Base-by-base conservation (phyloP, 2,329 filamentous ascomycete genomes). In the Lasiodiplodia sp. region DNA sequence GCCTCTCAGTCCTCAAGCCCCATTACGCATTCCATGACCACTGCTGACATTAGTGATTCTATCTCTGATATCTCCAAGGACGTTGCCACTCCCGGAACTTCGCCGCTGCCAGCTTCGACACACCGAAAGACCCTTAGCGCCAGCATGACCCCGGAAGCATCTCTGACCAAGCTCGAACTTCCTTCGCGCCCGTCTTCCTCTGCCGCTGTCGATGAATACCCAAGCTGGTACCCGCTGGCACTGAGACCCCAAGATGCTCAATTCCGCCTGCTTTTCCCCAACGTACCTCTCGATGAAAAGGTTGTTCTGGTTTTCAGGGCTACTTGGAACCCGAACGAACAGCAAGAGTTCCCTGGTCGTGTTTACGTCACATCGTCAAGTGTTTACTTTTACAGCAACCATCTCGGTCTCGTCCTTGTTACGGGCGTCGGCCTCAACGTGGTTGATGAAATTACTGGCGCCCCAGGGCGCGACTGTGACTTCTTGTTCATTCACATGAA, bases 341-440 rank as follows among this genome's bases (percentile, higher is more conserved):
- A 89, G 72, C 90, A 92, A 78, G 90, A 92, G 70, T 93, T 98
- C 69, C 90, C 91, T 10, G 91, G 96, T 0, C 89, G 96, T 66
- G 89, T 97, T 28, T 99, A 96, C 78, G 90, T 97, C 69, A 98
- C 95, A 0, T 86, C 91, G 0, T 89, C 91, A 70, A 92, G 94
- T 71, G 89, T 99, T 78, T 98, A 97, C 79, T 98, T 99, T 77
- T 99, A 97, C 80, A 96, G 94, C 74, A 92, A 98, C 75, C 92
- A 97, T 76, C 89, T 97, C 78, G 96, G 96, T 6, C 86, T 99
- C 6, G 91, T 98, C 0, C 86, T 97, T 44, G 92, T 95, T 1
- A 95, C 94, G 63, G 88, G 88, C 18, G 88, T 96, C 63, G 89
- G 86, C 67, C 84, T 99, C 68, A 87, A 90, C 67, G 89, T 87